Evolutionary conservation across 2,329 filamentous ascomycete genomes (phyloP).

Genomic region (Endoconidiophora laricicola): DNA sequence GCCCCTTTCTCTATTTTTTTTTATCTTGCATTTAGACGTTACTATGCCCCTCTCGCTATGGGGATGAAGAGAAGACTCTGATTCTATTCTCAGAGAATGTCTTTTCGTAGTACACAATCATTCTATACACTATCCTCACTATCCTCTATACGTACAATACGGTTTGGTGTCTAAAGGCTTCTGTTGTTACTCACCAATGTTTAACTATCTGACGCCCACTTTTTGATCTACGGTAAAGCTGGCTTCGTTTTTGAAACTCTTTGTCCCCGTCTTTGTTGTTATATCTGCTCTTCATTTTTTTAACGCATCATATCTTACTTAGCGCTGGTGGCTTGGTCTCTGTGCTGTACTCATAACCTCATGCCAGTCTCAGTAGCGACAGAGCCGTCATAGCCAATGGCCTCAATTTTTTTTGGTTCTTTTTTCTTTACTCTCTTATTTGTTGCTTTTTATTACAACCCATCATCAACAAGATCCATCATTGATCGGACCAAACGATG

Average conservation of each 20-base stretch:
- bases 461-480: conserved; percentile 3
- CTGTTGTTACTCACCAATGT: no score
- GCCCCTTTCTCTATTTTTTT: conserved; percentile 4
- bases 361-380: background rate
- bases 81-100: conserved; percentile 4
- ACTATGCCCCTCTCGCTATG: conserved; percentile 11
- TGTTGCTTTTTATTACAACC: conserved; percentile 2
- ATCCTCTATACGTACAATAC: no score
- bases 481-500: conserved; percentile 5
- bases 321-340: background rate
- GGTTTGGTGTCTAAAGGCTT: no score
- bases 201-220: background rate
- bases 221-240: background rate
- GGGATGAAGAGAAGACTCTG: background rate
- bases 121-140: no score
- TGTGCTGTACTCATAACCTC: background rate
- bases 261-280: background rate
- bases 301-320: background rate
- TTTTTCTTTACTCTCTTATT: conserved; percentile 6
- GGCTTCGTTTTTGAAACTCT: background rate
- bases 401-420: background rate
- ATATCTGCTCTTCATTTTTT: background rate
- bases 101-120: background rate
- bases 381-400: background rate
- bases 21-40: conserved; percentile 13